Conservation (phyloP, 331 rosid genomes). For the Arachis monticola region DNA sequence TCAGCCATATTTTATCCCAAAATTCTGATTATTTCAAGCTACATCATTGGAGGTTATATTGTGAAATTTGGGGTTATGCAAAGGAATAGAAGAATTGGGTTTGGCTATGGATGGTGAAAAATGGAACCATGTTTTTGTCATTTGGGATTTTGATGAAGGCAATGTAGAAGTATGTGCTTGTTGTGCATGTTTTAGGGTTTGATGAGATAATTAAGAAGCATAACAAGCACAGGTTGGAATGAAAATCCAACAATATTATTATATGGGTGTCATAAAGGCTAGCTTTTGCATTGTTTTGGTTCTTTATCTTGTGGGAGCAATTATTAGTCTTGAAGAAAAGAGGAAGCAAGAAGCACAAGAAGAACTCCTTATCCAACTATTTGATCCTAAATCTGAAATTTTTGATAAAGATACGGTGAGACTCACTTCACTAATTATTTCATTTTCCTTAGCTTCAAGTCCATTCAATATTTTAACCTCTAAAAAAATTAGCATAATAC, state of each 20-base stretch:
- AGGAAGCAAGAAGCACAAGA: conserved; percentile 46
- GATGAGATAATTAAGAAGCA: conserved; percentile 61
- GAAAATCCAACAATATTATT: conserved; percentile 49
- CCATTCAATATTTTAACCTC: too few species aligned
- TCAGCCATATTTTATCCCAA: conserved; percentile 8
- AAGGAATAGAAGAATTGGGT: conserved; percentile 39
- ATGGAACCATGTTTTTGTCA: conserved; percentile 21
- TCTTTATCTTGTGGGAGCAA: conserved; percentile 50
- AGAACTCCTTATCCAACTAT: conserved; percentile 54
- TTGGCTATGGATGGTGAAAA: conserved; percentile 38
- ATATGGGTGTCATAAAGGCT: conserved; percentile 59
- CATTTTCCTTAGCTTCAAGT: too few species aligned
- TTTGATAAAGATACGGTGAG: conserved; percentile 72
- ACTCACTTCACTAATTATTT: conserved; percentile 35
- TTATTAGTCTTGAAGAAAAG: conserved; percentile 50
- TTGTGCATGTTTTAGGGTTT: conserved; percentile 45
- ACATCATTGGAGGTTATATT: conserved; percentile 40
- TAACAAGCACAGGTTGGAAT: conserved; percentile 47
- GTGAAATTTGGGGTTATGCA: conserved; percentile 37
- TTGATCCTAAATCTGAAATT: conserved; percentile 61
- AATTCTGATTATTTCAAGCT: conserved; percentile 28
- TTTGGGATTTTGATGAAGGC: conserved; percentile 36
- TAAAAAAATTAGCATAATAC: too few species aligned
- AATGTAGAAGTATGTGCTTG: conserved; percentile 50
- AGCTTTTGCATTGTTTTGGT: conserved; percentile 60